phyloP scores from a whole-genome alignment of 1,284 basidiomycete genomes.

The Violaceomyces palustris region DNA sequence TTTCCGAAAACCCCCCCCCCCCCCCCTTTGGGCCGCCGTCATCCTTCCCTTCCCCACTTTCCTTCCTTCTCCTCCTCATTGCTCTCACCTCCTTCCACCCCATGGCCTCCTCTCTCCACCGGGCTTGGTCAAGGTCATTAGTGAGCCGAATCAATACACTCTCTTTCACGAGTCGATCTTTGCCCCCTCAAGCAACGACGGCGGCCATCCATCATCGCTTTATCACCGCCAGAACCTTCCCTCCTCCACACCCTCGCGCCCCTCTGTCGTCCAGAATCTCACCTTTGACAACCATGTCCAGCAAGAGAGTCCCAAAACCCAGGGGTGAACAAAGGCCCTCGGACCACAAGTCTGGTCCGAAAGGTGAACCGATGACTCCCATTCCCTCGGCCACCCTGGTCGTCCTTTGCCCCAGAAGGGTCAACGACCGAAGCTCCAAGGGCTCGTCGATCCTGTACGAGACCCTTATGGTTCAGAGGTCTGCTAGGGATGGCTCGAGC shows the following conservation, averaged over 20 bases:
- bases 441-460: conserved; percentile 8
- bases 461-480: conserved; percentile 42
- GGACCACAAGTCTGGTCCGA: conserved; percentile 33
- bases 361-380: conserved; percentile 44
- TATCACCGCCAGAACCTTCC: too few relatives aligned
- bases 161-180: too few relatives aligned
- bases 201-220: not conserved
- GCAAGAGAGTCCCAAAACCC: conserved; percentile 4
- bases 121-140: too few relatives aligned
- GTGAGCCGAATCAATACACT: too few relatives aligned
- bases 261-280: not conserved
- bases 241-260: not conserved
- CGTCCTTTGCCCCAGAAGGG: conserved; percentile 35
- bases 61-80: too few relatives aligned
- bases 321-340: conserved; percentile 22
- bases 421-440: conserved; percentile 1
- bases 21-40: too few relatives aligned
- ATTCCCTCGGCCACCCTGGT: conserved; percentile 41
- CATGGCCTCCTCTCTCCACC: too few relatives aligned
- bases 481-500: conserved; percentile 33
- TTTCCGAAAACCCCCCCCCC: too few relatives aligned
- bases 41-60: too few relatives aligned
- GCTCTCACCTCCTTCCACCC: too few relatives aligned
- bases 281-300: not conserved
- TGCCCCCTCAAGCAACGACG: not conserved